Conservation (phyloP, 1,139 yeast genomes). For the Meyerozyma elateridarum region DNA sequence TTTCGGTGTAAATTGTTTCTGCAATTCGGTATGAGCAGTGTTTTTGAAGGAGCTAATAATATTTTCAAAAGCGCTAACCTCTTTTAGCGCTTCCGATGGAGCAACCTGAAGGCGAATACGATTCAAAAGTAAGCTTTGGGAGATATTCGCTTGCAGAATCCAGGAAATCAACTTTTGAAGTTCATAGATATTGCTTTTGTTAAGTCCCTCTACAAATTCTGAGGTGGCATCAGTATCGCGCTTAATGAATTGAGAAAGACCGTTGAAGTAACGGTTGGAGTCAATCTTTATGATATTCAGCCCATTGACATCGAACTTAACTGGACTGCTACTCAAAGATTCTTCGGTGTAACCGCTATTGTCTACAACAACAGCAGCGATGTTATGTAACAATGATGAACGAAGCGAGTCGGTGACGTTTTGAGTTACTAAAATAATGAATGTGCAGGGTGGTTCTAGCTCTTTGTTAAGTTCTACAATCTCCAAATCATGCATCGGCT, state of each 20-base stretch:
- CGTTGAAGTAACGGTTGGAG: slow-evolving; percentile 24
- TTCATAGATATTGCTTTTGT: slow-evolving; percentile 35
- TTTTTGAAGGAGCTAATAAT: slow-evolving; percentile 29
- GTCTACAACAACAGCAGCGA: slow-evolving; percentile 29
- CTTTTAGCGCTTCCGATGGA: neutral
- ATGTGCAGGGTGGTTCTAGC: slow-evolving; percentile 21
- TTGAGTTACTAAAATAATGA: slow-evolving; percentile 27
- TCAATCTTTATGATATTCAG: slow-evolving; percentile 30
- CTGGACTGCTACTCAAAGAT: slow-evolving; percentile 30
- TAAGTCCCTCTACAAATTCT: slow-evolving; percentile 25
- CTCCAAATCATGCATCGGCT: slow-evolving; percentile 11
- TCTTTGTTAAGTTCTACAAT: slow-evolving; percentile 28
- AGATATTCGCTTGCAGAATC: slow-evolving; percentile 20
- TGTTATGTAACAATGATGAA: too few species aligned
- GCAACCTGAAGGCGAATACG: slow-evolving; percentile 15
- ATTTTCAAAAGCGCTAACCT: neutral
- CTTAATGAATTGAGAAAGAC: slow-evolving; percentile 27
- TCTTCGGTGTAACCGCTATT: slow-evolving; percentile 36
- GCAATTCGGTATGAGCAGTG: slow-evolving; percentile 36
- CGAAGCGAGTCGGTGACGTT: too few species aligned
- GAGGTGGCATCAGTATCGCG: slow-evolving; percentile 31
- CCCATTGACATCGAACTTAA: slow-evolving; percentile 16
- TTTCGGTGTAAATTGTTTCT: slow-evolving; percentile 29
- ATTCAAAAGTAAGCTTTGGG: slow-evolving; percentile 22
- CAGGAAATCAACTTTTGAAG: slow-evolving; percentile 29